Evolutionary conservation across 164 flowering plant species (phyloP).

Genomic region (Malania oleifera): DNA sequence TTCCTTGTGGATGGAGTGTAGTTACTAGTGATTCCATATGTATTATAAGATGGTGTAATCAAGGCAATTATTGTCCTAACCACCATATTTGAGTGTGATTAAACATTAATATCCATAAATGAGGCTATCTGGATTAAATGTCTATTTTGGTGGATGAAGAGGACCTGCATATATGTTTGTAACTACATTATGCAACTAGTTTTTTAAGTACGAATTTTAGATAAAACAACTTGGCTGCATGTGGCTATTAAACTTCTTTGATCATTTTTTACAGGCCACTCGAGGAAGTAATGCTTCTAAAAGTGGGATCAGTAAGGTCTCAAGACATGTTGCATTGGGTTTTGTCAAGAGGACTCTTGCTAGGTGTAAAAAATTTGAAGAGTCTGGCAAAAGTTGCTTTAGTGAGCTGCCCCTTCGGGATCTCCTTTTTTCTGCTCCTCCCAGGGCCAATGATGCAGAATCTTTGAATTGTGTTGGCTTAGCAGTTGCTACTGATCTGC

Average conservation of each 20-base stretch:
- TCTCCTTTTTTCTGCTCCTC: conserved; percentile 27
- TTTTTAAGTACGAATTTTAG: no score
- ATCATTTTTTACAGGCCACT: conserved; percentile 28
- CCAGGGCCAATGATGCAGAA: conserved; percentile 16
- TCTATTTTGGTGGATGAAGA: no score
- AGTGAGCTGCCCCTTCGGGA: conserved; percentile 36
- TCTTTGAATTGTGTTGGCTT: not conserved
- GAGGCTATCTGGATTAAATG: no score
- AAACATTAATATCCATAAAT: no score
- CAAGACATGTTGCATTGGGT: conserved; percentile 37
- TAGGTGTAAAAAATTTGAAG: conserved; percentile 37
- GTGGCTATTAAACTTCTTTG: not conserved
- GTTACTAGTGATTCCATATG: no score
- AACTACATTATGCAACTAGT: no score
- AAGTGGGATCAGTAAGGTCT: conserved; percentile 28
- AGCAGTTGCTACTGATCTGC: not conserved
- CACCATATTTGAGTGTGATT: no score
- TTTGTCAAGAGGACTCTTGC: conserved; percentile 40
- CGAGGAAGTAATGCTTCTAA: conserved; percentile 37
- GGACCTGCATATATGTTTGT: no score
- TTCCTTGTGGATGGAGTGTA: no score
- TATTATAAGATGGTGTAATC: no score
- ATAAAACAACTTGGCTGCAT: not conserved
- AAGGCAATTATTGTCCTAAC: no score
- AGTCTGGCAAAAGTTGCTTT: conserved; percentile 41